Evolutionary conservation across 768 basidiomycete genomes (phyloP), one percentile per base, ranked within the genome.

Genomic region (Russula griseocarnosa): DNA sequence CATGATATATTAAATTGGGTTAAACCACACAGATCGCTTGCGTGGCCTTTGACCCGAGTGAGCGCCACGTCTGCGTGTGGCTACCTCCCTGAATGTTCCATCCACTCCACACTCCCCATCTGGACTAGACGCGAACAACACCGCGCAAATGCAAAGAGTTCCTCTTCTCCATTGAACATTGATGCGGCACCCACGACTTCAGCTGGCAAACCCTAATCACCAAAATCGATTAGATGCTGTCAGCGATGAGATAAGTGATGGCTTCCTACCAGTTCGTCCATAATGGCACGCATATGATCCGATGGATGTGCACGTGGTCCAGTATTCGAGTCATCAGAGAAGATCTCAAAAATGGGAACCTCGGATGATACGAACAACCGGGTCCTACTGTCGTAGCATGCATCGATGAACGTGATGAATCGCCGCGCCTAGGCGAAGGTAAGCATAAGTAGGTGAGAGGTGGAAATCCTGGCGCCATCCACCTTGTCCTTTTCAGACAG

Each of bases 401-500:
- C 90, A 78, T 99, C 97, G 69, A 99, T 88, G 73, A 98, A 98
- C 0, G 95, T 95, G 72, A 99, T 99, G 73, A 99, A 98, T 66
- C 97, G 79, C 69, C 97, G 81, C 22, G 95, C 95, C 90, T 92
- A 67, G 9, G 56, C 38, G 51, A 32, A 56, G 49, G 14, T 61
- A 62, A 50, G 18, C 64, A 42, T 16, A 30, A 26, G 16, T 13
- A 13, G 34, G 32, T n/a, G 24, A 52, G 32, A 26, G 10, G 26
- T 40, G 32, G 24, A 11, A 50, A 18, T 46, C 13, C 42, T 13
- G 11, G 10, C 14, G 28, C n/a, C 28, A 63, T 67, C 71, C 72
- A 91, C 92, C 78, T 88, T 81, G 72, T 99, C 97, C 76, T 97
- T 95, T 72, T 86, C 82, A 59, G 84, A 81, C 67, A 98, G 73